Conservation (phyloP, 2,329 filamentous ascomycete species). For the Didymella glomerata region DNA sequence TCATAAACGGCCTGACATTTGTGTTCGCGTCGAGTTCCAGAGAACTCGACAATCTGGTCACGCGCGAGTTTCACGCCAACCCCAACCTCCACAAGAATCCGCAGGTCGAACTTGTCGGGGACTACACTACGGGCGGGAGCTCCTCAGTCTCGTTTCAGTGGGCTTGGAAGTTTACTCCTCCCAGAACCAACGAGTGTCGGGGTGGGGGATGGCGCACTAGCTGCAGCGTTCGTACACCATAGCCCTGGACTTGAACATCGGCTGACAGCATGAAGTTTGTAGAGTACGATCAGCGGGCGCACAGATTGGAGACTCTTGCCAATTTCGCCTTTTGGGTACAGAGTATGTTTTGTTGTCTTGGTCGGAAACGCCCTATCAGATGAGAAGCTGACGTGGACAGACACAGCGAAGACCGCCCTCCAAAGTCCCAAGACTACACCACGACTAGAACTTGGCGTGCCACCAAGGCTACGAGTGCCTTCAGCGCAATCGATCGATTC, state of each 20-base stretch:
- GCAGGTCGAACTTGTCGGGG: slow-evolving; percentile 94
- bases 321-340: slow-evolving; percentile 96
- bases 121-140: slow-evolving; percentile 84
- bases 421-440: slow-evolving; percentile 63
- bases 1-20: slow-evolving; percentile 88
- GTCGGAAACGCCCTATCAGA: not conserved
- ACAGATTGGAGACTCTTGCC: slow-evolving; percentile 85
- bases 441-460: slow-evolving; percentile 75
- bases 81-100: slow-evolving; percentile 97
- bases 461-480: slow-evolving; percentile 81
- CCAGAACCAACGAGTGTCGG: slow-evolving; percentile 79
- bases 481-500: slow-evolving; percentile 82
- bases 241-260: not conserved
- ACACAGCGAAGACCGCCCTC: slow-evolving; percentile 50
- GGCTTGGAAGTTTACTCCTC: slow-evolving; percentile 97
- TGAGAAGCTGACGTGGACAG: slow-evolving; percentile 33
- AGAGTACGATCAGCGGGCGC: slow-evolving; percentile 93
- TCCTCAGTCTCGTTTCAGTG: slow-evolving; percentile 89
- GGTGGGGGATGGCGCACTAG: slow-evolving; percentile 94
- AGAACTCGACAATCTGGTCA: slow-evolving; percentile 93
- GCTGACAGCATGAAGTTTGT: slow-evolving; percentile 72
- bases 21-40: slow-evolving; percentile 84
- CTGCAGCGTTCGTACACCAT: slow-evolving; percentile 73
- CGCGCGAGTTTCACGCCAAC: slow-evolving; percentile 94
- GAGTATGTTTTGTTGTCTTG: slow-evolving; percentile 62